A percentile compares a stretch with the other conserved stretches of the same genome.
Conservation (phyloP, 1,284 basidiomycete genomes). For the Pyrrhoderma lamaoense region DNA sequence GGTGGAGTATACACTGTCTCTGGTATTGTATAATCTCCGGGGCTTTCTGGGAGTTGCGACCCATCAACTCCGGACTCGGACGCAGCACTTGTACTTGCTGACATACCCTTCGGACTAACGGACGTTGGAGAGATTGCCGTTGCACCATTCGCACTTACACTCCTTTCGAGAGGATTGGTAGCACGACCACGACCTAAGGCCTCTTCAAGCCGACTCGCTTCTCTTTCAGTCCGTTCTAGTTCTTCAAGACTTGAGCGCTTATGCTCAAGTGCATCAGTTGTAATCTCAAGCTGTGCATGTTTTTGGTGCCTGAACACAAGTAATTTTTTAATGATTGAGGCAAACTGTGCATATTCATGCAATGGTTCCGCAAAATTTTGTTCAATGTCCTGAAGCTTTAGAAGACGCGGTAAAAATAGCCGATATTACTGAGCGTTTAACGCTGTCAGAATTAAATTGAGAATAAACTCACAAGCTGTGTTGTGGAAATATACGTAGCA, state of each 20-base stretch:
- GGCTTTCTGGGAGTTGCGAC: constrained; percentile 22
- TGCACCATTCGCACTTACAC: constrained; percentile 14
- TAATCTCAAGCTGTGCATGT: constrained; percentile 96
- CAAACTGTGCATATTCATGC: constrained; percentile 95
- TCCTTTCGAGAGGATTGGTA: constrained; percentile 22
- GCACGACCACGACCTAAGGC: constrained; percentile 63
- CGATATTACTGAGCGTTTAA: constrained; percentile 7
- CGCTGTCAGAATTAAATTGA: background rate
- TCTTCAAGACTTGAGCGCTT: constrained; percentile 87
- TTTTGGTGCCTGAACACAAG: constrained; percentile 96
- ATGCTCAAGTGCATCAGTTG: constrained; percentile 82
- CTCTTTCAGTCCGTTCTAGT: constrained; percentile 86
- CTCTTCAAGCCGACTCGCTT: constrained; percentile 83
- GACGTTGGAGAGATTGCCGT: background rate
- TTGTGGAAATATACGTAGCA: constrained; percentile 88
- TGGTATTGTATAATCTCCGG: constrained; percentile 20
- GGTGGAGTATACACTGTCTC: constrained; percentile 52
- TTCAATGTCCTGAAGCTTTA: constrained; percentile 84
- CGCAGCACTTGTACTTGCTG: background rate
- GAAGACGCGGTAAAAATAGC: background rate
- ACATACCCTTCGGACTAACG: background rate
- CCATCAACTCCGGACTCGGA: constrained; percentile 3
- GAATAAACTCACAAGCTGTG: constrained; percentile 61
- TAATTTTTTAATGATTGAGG: constrained; percentile 87
- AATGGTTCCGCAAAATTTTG: constrained; percentile 93